Evolutionary conservation across 1,139 yeast species (phyloP).

Genomic region (Spencermartinsiella ligniputridi): DNA sequence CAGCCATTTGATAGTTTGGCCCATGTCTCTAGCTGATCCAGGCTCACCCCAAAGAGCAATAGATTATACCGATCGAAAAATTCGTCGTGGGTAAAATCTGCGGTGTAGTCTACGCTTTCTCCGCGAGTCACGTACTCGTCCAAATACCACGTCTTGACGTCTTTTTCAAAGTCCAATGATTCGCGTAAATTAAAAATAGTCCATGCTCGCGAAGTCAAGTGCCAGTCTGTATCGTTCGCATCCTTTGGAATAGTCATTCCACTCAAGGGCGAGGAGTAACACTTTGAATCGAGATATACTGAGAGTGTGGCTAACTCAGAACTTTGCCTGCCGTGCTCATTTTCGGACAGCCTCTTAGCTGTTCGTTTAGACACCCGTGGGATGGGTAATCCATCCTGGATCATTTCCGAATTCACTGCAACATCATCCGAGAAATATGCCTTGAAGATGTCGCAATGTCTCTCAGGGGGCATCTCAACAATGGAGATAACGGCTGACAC

Average conservation of each 20-base stretch:
- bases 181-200: constrained; percentile 18
- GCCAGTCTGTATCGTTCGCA: not conserved
- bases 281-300: not conserved
- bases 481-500: constrained; percentile 23
- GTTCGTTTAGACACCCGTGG: constrained; percentile 14
- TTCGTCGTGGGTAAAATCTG: constrained; percentile 34
- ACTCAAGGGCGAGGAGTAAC: not conserved
- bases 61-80: constrained; percentile 30
- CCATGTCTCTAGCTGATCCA: constrained; percentile 27
- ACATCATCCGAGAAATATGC: constrained; percentile 24
- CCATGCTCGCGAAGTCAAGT: constrained; percentile 28
- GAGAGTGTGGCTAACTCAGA: not conserved
- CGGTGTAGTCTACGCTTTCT: constrained; percentile 29
- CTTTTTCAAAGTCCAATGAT: not conserved
- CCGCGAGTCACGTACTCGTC: constrained; percentile 7
- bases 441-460: constrained; percentile 19
- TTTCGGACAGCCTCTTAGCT: not conserved
- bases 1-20: constrained; percentile 28
- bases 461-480: constrained; percentile 20
- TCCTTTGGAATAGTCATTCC: not conserved
- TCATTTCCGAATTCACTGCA: constrained; percentile 31
- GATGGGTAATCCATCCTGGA: constrained; percentile 27
- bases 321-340: not conserved
- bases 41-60: constrained; percentile 20
- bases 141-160: constrained; percentile 6